Evolutionary conservation across 2,329 filamentous ascomycete species (phyloP), one percentile per base, ranked within the genome.

Genomic region (Fusarium lateritium): DNA sequence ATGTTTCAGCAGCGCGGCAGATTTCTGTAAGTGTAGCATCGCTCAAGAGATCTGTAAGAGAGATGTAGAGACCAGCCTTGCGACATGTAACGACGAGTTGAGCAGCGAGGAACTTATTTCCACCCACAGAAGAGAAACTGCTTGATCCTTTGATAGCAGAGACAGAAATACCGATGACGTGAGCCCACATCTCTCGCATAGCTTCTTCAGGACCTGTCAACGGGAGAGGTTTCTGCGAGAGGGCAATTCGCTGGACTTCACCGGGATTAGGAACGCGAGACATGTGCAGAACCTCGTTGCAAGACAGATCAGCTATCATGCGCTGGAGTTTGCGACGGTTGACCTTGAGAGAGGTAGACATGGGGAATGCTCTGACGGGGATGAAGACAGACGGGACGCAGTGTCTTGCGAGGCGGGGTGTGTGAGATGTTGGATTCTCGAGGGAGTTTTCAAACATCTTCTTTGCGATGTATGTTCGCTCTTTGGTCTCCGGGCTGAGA

Each of bases 321-420:
- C 80, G 82, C 57, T 83, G 82, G 9, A 88, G 79, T 53, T 81
- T 82, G 19, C 80, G 77, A 3, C 84, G 79, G 66, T 87, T 83
- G 40, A 87, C 79, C 67, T 88, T 85, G 53, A 87, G 78, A 0
- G 84, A 84, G 0, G 81, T 77, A 0, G 84, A 86, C 22, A 86
- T 71, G 0, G 86, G 86, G 21, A 88, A 78, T 13, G 78, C 72
- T 45, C 79, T 79, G 22, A 88, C 75, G 0, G 85, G 85, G 4
- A 88, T 79, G 49, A 84, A 87, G 4, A 83, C 77, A 2, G 79
- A 76, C 0, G 85, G 85, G n/a, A 86, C 76, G 71, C 82, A 82
- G 51, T 82, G 77, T 3, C 73, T 70, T 0, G 83, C 78, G 5
- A 84, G 75, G 3, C 69, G 51, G 17, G 59, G 57, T 2, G 21